Evolutionary conservation across 2,329 filamentous ascomycete genomes (phyloP), one percentile per base, ranked within the genome.

Genomic region (Epichloe coenophiala): DNA sequence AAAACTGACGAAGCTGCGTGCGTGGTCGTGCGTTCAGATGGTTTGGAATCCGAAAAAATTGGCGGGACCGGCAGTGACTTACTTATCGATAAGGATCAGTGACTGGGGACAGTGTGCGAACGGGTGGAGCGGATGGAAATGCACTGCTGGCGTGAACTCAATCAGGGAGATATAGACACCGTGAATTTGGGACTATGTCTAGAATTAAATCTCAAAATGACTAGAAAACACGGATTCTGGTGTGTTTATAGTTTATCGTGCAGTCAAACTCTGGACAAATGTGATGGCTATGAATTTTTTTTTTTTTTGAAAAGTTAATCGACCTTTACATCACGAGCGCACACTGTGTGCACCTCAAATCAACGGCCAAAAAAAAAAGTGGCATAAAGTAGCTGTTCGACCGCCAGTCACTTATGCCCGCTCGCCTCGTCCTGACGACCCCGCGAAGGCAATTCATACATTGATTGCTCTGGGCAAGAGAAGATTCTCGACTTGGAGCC

Each of bases 51-150:
- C 47, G 59, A 60, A 56, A 58, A 58, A 54, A 58, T 60, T 56
- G 56, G 59, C 58, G 57, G 56, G 58, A 60, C 54, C 12, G 13
- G n/a, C 5, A 23, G 39, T 11, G 38, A 5, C 38, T 51, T 59
- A 5, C 38, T 51, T 59, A 67, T 67, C 65, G 65, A 67, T 67
- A 67, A 66, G 15, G 15, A 42, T 17, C 27, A 27, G 39, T 39
- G 23, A 3, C 9, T 39, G 2, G 5, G 21, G 6, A 55, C 53
- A 52, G 54, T 56, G 54, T 53, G 53, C 45, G 41, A 38, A 33
- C 2, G 13, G 13, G 27, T 12, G 35, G 19, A 33, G 27, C 31
- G 12, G 31, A 31, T 9, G 3, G 13, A n/a, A 3, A 23, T 13
- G 21, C 33, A 17, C 39, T 42, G 41, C 4, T 2, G 27, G 15